These are phyloP conservation scores for Encephalitozoon cuniculi DNA, from an alignment of 371 early-diverging fungal genomes.

Conservation along the genomic window DNA sequence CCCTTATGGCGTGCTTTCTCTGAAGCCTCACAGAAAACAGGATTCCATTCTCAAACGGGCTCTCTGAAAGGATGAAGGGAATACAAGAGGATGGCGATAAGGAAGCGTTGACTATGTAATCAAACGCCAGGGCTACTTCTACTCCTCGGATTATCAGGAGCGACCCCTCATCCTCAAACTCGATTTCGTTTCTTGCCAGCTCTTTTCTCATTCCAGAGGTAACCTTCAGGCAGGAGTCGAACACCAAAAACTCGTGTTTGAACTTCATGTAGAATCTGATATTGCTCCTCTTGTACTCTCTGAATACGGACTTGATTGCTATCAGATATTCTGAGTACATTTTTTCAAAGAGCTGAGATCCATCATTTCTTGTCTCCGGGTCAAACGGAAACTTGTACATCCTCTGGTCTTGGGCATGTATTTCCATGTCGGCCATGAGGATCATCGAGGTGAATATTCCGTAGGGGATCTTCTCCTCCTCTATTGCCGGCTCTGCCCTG, in stretches of 20 bases:
- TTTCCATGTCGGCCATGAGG: background rate
- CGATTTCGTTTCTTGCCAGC: conserved; percentile 7
- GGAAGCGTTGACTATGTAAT: conserved; percentile 13
- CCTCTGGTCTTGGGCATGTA: background rate
- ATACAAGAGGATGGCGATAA: conserved; percentile 6
- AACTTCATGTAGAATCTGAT: conserved; percentile 20
- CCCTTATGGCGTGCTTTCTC: background rate
- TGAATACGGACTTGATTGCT: conserved; percentile 5
- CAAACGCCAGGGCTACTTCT: conserved; percentile 8
- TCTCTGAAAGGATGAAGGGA: conserved; percentile 20
- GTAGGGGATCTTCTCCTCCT: background rate
- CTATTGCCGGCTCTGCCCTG: background rate
- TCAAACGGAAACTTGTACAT: conserved; percentile 32
- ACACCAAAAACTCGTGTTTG: conserved; percentile 21
- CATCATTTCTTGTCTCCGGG: conserved; percentile 11
- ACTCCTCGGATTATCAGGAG: background rate
- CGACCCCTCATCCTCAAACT: background rate
- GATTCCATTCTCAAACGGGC: conserved; percentile 25
- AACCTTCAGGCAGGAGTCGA: background rate
- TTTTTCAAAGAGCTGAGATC: conserved; percentile 1
- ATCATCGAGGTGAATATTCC: background rate
- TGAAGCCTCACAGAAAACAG: conserved; percentile 4
- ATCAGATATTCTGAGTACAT: conserved; percentile 19
- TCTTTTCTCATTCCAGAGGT: conserved; percentile 3
- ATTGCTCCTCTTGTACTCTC: background rate